phyloP scores from a whole-genome alignment of 192 early-diverging fungal genomes.

The Podila horticola region DNA sequence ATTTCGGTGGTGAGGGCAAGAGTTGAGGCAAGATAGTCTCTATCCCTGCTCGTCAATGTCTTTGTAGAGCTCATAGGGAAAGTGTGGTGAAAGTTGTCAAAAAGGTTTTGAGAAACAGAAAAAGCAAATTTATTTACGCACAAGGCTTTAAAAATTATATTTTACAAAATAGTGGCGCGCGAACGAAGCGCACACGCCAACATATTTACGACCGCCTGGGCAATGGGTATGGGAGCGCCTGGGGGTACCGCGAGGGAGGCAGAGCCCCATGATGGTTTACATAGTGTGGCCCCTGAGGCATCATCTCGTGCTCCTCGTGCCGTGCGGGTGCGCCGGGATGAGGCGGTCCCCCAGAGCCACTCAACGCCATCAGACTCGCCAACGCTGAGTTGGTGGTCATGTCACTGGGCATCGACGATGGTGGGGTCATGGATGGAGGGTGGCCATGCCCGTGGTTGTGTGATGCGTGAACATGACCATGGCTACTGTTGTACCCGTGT shows the following conservation, averaged over 20 bases:
- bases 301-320: constrained; percentile 40
- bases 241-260: constrained; percentile 14
- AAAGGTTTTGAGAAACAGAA: constrained; percentile 19
- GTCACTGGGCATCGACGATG: constrained; percentile 13
- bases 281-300: constrained; percentile 5
- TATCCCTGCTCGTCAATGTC: constrained; percentile 34
- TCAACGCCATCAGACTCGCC: constrained; percentile 30
- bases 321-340: constrained; percentile 6
- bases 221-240: constrained; percentile 31
- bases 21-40: constrained; percentile 17
- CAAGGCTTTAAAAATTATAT: not conserved
- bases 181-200: not conserved
- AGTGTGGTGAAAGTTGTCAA: not conserved
- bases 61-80: constrained; percentile 1
- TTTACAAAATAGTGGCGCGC: not conserved
- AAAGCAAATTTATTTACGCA: not conserved
- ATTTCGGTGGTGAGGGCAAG: constrained; percentile 31
- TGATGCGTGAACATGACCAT: constrained; percentile 4
- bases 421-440: constrained; percentile 1
- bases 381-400: constrained; percentile 35
- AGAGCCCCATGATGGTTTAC: constrained; percentile 9
- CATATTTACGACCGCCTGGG: constrained; percentile 28
- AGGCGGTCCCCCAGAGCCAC: constrained; percentile 11
- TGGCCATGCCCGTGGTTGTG: constrained; percentile 12
- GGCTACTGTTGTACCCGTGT: constrained; percentile 19